Evolutionary conservation across 805 yeast species (phyloP), one percentile per base, ranked within the genome.

Genomic region (Kuraishia cidri): DNA sequence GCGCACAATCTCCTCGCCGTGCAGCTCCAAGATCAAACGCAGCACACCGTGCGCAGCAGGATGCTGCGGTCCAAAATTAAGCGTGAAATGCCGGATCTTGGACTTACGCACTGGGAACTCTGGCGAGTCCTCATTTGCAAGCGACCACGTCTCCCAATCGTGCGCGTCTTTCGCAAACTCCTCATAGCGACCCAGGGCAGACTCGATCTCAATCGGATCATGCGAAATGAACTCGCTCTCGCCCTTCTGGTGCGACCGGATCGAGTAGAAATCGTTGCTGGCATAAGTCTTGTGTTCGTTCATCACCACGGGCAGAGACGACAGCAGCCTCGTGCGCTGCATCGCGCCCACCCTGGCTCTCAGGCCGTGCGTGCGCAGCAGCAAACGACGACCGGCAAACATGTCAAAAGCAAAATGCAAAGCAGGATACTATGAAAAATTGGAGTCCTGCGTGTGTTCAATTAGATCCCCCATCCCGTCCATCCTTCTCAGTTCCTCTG

Each of bases 21-120:
- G 82, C 40, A 84, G 70, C 62, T 84, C 95, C 50, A 84, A 64
- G 57, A 84, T 85, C 57, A 84, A 67, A 54, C 94, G 73, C 64
- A 84, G 66, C 59, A 84, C 95, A 45, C 95, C 95, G 64, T 84
- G 95, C 19, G 94, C 94, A 40, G 95, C 95, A 16, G 95, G 95
- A 64, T 84, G 95, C 62, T 84, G 95, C 31, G 95, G 95, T 24
- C 94, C 95, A 54, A 84, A 84, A 61, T 85, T 85, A 54, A 85
- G 77, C 31, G 94, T 84, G 65, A 84, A 85, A 54, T 83, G 94
- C 57, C 94, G 76, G 51, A 84, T 77, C 55, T 82, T 69, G 14
- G 62, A 56, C 43, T 60, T 60, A 37, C 58, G 47, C 14, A 52
- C 46, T 8, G 52, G 51, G 33, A 39, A 55, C 29, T 57, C 61